Evolutionary conservation across 139 green algal species (phyloP), one percentile per base, ranked within the genome.

Genomic region (Chloropicon primus): DNA sequence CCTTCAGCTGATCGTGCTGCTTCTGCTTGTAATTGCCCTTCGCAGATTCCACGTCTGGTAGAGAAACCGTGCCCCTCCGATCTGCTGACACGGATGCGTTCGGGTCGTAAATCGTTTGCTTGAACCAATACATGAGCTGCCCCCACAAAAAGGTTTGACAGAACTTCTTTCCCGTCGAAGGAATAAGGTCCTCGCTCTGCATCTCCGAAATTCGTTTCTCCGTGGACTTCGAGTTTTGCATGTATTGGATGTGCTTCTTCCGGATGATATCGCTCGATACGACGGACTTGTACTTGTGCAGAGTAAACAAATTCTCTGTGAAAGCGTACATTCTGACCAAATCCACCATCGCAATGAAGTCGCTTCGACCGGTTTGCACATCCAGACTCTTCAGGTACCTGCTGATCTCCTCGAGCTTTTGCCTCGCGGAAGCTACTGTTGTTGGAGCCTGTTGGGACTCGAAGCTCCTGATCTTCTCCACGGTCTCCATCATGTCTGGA

Each of bases 61-160:
- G 81, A n/a, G 85, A 92, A 24, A 96, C 25, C 0, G 90, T 91
- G 28, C 92, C 92, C 1, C 92, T 82, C 23, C 92, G 80, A 28
- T 97, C 92, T 0, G 92, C 90, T 2, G 81, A 91, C 27, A 97
- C 80, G 1, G 84, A 91, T 22, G 91, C 90, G 0, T 85, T 90
- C 29, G 92, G 92, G 75, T 96, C 91, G 81, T 92, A 93, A 72
- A 96, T 87, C 0, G 92, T 97, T 84, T 96, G 82, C 85, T 97
- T 97, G 85, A 87, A 96, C 92, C 92, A 97, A 54, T 81, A 80
- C 27, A 75, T 90, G 71, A 96, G 83, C 84, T 97, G 92, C 1
- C 86, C 90, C 92, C 92, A 97, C 29, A 92, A 76, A 80, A 93
- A 97, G n/a, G 78, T 74, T 0, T 85, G 83, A 22, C 88, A 78